Evolutionary conservation across 352 stramenopile genomes (phyloP), one percentile per base, ranked within the genome.

Genomic region (Phytophthora multivora): DNA sequence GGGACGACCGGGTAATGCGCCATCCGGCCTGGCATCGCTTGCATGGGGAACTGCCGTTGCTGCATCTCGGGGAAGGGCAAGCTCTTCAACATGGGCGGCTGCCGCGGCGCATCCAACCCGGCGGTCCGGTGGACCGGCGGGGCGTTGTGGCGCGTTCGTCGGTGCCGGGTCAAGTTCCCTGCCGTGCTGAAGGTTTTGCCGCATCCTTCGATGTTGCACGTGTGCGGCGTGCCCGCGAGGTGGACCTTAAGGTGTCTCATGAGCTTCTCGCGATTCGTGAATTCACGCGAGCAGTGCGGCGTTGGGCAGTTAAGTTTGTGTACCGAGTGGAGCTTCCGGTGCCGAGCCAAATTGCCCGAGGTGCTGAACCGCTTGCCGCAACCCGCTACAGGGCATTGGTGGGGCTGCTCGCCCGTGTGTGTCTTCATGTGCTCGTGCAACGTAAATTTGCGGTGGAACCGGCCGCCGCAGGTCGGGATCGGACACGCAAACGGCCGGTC

Each of bases 401-500:
- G 79, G 4, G 84, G 82, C 56, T 90, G 79, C 65, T 91, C 81
- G 13, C 83, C 83, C 48, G 81, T 91, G 73, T 92, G 83, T 39
- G 82, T 93, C 71, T 90, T 90, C 50, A 88, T 76, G 58, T 93
- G 83, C 46, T 89, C 80, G 46, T 76, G 84, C 51, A 88, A 64
- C 30, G 81, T 90, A 55, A 87, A 90, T 43, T 86, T 87, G 65
- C 80, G 80, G 64, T 87, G 79, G 69, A 90, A 88, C 15, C 76
- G 74, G 13, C 75, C 70, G 12, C 53, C 61, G 49, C 76, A 88
- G n/a, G 62, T 66, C n/a, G 71, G 71, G 40, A 83, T 72, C 16
- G 68, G 71, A 49, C 79, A 88, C 33, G 56, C 33, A 42, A 86
- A 88, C 30, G 79, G 74, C 15, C 75, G 75, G 21, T 85, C 70